Conservation (phyloP, 805 yeast species). For the Cyberlindnera maclurae region DNA sequence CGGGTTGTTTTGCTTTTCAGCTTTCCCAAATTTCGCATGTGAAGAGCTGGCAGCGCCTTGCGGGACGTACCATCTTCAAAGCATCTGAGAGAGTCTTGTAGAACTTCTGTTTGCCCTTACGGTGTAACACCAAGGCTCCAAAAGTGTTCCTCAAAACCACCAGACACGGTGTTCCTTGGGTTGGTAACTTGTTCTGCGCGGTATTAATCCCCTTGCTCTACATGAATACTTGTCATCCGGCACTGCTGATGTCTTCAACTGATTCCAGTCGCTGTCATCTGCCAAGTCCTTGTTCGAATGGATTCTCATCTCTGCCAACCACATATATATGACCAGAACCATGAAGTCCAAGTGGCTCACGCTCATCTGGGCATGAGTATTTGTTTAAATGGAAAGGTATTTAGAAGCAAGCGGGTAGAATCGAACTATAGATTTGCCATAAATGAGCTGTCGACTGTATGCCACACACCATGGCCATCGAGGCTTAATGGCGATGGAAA, state of each 20-base stretch:
- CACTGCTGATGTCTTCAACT: constrained; percentile 27
- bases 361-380: constrained; percentile 10
- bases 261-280: constrained; percentile 29
- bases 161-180: constrained; percentile 27
- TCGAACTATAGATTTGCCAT: no score
- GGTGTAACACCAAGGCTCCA: constrained; percentile 31
- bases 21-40: no score
- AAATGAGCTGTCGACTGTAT: no score
- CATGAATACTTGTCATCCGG: constrained; percentile 22
- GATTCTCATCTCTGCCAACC: constrained; percentile 26
- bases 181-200: constrained; percentile 21
- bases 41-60: no score
- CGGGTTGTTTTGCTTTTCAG: not conserved
- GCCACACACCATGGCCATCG: no score
- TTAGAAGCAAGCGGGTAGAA: no score
- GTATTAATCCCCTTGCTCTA: constrained; percentile 30
- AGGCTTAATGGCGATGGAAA: no score
- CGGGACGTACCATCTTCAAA: constrained; percentile 50
- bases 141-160: constrained; percentile 25
- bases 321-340: constrained; percentile 27
- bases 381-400: no score
- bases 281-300: constrained; percentile 26
- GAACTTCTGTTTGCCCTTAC: constrained; percentile 30
- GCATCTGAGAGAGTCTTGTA: constrained; percentile 40
- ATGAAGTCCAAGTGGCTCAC: constrained; percentile 25